Conservation (phyloP, 2,329 filamentous ascomycete genomes). For the Fusarium brevicatenulatum region DNA sequence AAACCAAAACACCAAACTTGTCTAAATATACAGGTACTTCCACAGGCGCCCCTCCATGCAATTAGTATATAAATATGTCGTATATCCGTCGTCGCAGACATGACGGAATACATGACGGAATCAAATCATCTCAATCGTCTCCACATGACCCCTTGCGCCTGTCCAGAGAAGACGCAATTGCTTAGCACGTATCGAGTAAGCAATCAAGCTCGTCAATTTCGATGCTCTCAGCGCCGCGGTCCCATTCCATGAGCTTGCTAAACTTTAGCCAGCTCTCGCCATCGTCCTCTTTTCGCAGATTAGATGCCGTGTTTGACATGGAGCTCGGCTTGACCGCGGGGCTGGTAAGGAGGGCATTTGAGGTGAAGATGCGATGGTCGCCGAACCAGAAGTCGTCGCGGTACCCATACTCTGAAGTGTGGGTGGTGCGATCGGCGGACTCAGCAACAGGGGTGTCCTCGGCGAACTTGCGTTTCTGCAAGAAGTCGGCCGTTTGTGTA, state of each 20-base stretch:
- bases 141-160: conserved; percentile 35
- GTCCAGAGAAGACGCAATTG: conserved; percentile 22
- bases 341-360: conserved; percentile 62
- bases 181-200: conserved; percentile 79
- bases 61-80: conserved; percentile 40
- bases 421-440: conserved; percentile 44
- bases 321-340: conserved; percentile 59
- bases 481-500: conserved; percentile 89
- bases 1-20: conserved; percentile 37
- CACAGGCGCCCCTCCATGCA: conserved; percentile 43
- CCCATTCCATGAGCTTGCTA: conserved; percentile 62
- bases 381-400: conserved; percentile 66
- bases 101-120: conserved; percentile 25
- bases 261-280: conserved; percentile 55
- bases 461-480: conserved; percentile 73
- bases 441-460: conserved; percentile 52
- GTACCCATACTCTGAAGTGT: conserved; percentile 49
- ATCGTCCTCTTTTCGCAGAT: conserved; percentile 52
- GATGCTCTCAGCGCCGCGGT: conserved; percentile 84
- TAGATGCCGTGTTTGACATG: conserved; percentile 39
- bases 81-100: conserved; percentile 41
- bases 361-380: conserved; percentile 52
- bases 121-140: conserved; percentile 37
- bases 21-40: conserved; percentile 49
- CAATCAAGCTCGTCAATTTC: conserved; percentile 94